phyloP scores from a whole-genome alignment of 805 yeast species.

The Kodamaea jinghongensis region DNA sequence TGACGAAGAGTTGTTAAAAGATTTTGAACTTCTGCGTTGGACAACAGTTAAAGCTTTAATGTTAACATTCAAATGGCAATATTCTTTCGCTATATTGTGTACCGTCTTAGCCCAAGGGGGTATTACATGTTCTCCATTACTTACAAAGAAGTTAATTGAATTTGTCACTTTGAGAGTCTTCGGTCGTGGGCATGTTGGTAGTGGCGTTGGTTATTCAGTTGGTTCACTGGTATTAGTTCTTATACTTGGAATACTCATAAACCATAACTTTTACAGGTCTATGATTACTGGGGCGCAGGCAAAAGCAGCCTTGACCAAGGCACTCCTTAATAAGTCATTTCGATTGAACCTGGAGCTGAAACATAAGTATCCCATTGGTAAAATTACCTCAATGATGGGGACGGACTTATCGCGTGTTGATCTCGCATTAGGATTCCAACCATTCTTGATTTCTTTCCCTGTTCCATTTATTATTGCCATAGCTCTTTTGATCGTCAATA shows the following conservation, averaged over 20 bases:
- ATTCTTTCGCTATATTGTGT: slow-evolving; percentile 18
- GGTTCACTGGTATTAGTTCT: slow-evolving; percentile 34
- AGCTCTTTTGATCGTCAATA: slow-evolving; percentile 22
- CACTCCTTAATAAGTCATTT: slow-evolving; percentile 23
- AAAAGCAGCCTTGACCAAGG: slow-evolving; percentile 25
- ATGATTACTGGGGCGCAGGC: slow-evolving; percentile 28
- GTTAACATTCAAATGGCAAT: slow-evolving; percentile 28
- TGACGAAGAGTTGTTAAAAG: slow-evolving; percentile 1
- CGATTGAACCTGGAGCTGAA: slow-evolving; percentile 18
- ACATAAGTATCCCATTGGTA: slow-evolving; percentile 21
- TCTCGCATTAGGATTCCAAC: slow-evolving; percentile 28
- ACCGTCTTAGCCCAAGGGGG: slow-evolving; percentile 26
- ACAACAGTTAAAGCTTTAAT: slow-evolving; percentile 18
- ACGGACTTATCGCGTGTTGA: slow-evolving; percentile 27
- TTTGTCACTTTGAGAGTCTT: slow-evolving; percentile 29
- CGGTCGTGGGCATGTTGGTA: slow-evolving; percentile 24
- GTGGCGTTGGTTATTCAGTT: slow-evolving; percentile 41
- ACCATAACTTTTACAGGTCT: slow-evolving; percentile 22
- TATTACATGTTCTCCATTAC: slow-evolving; percentile 32
- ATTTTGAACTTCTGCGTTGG: slow-evolving; percentile 5
- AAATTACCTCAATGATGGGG: slow-evolving; percentile 28
- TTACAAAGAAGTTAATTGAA: slow-evolving; percentile 34
- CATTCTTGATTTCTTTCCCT: slow-evolving; percentile 23
- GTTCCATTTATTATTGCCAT: slow-evolving; percentile 23
- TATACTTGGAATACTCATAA: slow-evolving; percentile 19